phyloP scores from a whole-genome alignment of 2,329 filamentous ascomycete species.

The Scedosporium aurantiacum region DNA sequence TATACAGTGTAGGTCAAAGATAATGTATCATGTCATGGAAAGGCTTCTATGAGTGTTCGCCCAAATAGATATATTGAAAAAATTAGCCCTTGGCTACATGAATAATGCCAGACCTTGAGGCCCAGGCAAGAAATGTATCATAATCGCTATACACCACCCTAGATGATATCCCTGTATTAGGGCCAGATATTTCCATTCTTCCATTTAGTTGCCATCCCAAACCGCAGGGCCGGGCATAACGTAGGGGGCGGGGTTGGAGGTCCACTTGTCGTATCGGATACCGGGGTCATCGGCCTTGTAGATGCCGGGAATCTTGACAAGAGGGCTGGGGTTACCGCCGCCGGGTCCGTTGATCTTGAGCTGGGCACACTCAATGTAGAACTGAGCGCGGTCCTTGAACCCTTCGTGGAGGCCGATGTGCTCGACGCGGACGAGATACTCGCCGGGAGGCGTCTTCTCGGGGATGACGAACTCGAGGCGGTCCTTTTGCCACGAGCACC shows the following conservation, averaged over 20 bases:
- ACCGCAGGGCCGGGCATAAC: slow-evolving; percentile 10
- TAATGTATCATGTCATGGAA: too few species aligned
- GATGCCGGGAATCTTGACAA: slow-evolving; percentile 30
- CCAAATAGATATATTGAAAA: not conserved
- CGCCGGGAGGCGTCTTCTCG: slow-evolving; percentile 25
- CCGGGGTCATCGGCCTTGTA: slow-evolving; percentile 10
- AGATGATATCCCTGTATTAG: not conserved
- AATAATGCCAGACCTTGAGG: not conserved
- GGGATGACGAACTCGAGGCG: slow-evolving; percentile 31
- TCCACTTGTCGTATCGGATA: slow-evolving; percentile 11
- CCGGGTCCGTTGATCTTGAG: slow-evolving; percentile 28
- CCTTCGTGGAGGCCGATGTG: slow-evolving; percentile 33
- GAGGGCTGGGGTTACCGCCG: slow-evolving; percentile 22
- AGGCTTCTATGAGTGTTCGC: not conserved
- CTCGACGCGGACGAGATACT: slow-evolving; percentile 34
- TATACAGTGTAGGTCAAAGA: too few species aligned
- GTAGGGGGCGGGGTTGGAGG: slow-evolving; percentile 6
- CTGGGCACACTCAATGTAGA: slow-evolving; percentile 32
- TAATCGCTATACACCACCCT: not conserved
- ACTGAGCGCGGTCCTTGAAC: slow-evolving; percentile 15
- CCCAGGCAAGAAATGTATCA: not conserved
- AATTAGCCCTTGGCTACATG: not conserved
- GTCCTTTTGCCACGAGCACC: slow-evolving; percentile 26
- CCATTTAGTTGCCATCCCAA: slow-evolving; percentile 7
- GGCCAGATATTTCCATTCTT: not conserved